A percentile compares a stretch with the other conserved stretches of the same genome.
Conservation (phyloP, 148 eudicot genomes). For the Limonium bicolor region DNA sequence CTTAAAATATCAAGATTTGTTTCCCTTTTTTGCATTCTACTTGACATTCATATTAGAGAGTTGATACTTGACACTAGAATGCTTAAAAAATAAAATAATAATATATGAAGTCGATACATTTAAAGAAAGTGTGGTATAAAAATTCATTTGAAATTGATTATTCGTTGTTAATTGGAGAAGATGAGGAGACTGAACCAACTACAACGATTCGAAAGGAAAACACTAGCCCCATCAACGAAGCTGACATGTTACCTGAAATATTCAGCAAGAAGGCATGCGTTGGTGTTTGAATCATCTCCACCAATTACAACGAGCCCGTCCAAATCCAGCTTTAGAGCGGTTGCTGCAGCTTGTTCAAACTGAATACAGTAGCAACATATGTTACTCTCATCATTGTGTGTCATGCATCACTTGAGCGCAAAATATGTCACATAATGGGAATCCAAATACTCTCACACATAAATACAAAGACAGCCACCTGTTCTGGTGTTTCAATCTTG, state of each 20-base stretch:
- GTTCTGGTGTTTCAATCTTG: slow-evolving; percentile 31
- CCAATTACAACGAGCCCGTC: slow-evolving; percentile 96
- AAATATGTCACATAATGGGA: background rate
- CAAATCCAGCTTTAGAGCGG: slow-evolving; percentile 54
- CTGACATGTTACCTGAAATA: slow-evolving; percentile 49
- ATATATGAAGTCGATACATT: no score
- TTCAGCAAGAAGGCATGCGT: slow-evolving; percentile 95
- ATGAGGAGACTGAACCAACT: no score
- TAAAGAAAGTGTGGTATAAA: no score
- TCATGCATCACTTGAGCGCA: background rate
- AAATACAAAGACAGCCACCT: slow-evolving; percentile 6
- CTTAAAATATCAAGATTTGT: no score
- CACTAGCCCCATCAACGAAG: no score
- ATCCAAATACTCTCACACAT: background rate
- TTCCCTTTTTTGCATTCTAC: no score
- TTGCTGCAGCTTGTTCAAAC: slow-evolving; percentile 23
- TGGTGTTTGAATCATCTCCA: slow-evolving; percentile 92
- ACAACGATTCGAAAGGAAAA: no score
- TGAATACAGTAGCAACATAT: background rate
- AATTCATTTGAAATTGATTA: no score
- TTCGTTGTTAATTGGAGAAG: no score
- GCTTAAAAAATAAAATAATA: no score
- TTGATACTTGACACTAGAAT: no score
- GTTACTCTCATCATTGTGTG: background rate
- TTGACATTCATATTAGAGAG: no score